phyloP scores from a whole-genome alignment of 371 early-diverging fungal genomes.

The Funneliformis caledonium region DNA sequence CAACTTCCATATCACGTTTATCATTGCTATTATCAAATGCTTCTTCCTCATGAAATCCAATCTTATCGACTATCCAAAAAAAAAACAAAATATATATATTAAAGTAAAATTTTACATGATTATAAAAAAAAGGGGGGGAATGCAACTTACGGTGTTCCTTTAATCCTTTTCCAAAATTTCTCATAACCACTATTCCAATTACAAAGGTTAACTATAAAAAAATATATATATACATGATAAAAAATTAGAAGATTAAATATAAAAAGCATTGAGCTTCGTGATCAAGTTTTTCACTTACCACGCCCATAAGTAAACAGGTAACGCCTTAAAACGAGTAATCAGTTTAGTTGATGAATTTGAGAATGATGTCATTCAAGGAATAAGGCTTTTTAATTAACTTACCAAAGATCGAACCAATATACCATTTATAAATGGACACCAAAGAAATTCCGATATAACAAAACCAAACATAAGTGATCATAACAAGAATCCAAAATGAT shows the following conservation, averaged over 20 bases:
- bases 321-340: not conserved
- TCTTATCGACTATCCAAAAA: not conserved
- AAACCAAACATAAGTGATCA: not conserved
- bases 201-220: not conserved
- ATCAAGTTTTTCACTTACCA: not conserved
- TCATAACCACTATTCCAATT: not conserved
- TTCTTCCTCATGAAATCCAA: not conserved
- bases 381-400: not conserved
- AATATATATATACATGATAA: not conserved
- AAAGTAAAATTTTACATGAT: not conserved
- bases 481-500: not conserved
- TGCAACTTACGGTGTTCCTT: not conserved
- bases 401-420: conserved; percentile 1
- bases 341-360: too few species aligned
- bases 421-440: not conserved
- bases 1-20: too few species aligned
- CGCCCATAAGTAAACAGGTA: not conserved
- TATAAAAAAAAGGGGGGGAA: too few species aligned
- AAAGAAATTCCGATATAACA: not conserved
- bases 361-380: not conserved
- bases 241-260: not conserved
- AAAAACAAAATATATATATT: not conserved
- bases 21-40: not conserved
- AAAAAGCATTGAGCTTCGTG: not conserved
- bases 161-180: not conserved